These are phyloP conservation scores for Fusarium oxysporum DNA, from an alignment of 2,329 filamentous ascomycete genomes.

Conservation along the genomic window DNA sequence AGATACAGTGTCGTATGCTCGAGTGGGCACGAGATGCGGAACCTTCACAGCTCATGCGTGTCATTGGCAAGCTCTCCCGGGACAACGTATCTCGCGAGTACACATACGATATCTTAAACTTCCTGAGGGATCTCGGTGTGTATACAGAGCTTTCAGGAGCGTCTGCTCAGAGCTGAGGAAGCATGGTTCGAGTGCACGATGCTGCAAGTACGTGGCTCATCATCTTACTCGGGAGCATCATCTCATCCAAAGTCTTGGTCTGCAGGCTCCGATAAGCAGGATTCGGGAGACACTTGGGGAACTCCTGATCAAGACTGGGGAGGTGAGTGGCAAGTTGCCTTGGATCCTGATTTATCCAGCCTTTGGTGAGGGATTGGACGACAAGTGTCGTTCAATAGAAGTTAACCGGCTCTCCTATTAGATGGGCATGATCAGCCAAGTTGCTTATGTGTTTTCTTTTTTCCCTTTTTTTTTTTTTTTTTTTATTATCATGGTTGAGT, in stretches of 20 bases:
- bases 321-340: not conserved
- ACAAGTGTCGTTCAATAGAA: not conserved
- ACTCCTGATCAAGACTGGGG: not conserved
- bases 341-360: not conserved
- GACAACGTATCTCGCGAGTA: constrained; percentile 8
- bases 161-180: constrained; percentile 40
- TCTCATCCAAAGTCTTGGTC: not conserved
- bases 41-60: constrained; percentile 47
- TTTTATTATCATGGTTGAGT: not conserved
- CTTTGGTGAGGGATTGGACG: not conserved
- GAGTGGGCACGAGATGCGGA: constrained; percentile 44
- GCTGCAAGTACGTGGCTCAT: not conserved
- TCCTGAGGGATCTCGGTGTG: constrained; percentile 51
- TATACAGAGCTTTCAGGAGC: constrained; percentile 47
- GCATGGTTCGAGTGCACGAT: constrained; percentile 44
- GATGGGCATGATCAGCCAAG: not conserved
- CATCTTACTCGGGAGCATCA: not conserved
- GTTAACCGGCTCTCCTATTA: not conserved
- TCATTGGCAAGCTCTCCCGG: constrained; percentile 41
- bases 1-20: constrained; percentile 49
- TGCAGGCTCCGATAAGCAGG: not conserved
- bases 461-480: not conserved
- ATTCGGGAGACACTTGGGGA: not conserved
- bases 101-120: constrained; percentile 52
- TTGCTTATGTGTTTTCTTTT: not conserved